Evolutionary conservation across 371 early-diverging fungal species (phyloP), one percentile per base, ranked within the genome.

Genomic region (Syncephalastrum contaminatum): DNA sequence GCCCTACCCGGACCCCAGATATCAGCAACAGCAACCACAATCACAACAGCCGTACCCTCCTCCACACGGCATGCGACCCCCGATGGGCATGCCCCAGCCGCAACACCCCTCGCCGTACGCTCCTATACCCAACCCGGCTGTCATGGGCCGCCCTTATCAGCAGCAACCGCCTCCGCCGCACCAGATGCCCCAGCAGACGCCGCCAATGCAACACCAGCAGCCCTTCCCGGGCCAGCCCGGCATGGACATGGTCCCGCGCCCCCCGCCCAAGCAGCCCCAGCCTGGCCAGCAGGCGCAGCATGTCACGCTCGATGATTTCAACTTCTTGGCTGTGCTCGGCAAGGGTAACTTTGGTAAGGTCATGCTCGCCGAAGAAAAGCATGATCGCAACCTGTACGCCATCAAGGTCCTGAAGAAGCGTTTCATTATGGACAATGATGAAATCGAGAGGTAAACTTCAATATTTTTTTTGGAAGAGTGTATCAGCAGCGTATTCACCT

Each of bases 261-360:
- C 59, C 6, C 52, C 57, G 54, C 59, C 67, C 4, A 59, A 56
- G 40, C 62, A 58, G 20, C 27, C 54, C 19, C 54, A 53, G 18
- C 56, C 25, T 20, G 44, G 44, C 43, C 16, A 43, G 40, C 41
- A 51, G 18, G 46, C 36, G 4, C 58, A 47, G 30, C 51, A 48
- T 36, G 76, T 81, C 20, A 80, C 80, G 19, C 56, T 87, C 20
- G 82, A 85, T 44, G 96, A 99, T 63, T 99, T 98, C 64, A 83
- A 88, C 58, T 91, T 99, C 56, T 64, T 97, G 55, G 91, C 93
- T 43, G 97, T 98, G 3, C 72, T 99, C 16, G 99, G 99, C 54
- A 94, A 91, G 72, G 99, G 99, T 43, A 95, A 94, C 70, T 99
- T 98, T 84, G 99, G 99, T 58, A 99, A 99, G 81, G 96, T 98